Base-by-base conservation (phyloP, 305 asterid genomes). In the Fraxinus floribunda region DNA sequence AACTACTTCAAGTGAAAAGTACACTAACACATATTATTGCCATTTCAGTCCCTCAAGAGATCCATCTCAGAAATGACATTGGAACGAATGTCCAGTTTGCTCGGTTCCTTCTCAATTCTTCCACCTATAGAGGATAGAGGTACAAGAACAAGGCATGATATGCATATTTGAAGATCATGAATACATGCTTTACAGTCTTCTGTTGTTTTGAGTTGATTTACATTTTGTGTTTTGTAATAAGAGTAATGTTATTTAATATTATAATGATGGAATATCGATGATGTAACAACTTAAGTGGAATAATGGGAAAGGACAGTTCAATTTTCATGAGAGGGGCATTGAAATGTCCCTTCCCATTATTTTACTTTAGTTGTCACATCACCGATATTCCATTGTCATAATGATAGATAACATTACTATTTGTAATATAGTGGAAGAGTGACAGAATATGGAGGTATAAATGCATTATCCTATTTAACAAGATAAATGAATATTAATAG, bases 11-110 rank as follows among this genome's bases (percentile, higher is more conserved):
- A 55, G 49, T 80, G 84, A 81, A 73, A 72, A 60, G 57, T 36
- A 22, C 49, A 36, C 84, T 86, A 49, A 86, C 78, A 44, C 77
- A 72, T 75, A 35, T 68, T 75, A 81, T 85, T 82, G 68, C 77
- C 78, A 77, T 35, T 87, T 80, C 86, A 95, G 99, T 77, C 85
- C 78, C 85, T 90, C 85, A 88, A 87, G 87, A 90, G 93, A 89
- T 92, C 98, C 11, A 76, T 91, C 89, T 93, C 99, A 60, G 99
- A 95, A 89, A 84, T 82, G 82, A 91, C 97, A 15, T 79, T 95
- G 78, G 95, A 90, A 70, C 90, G 89, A 77, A 81, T 94, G 89
- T 92, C 99, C 86, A 88, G 90, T 86, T 86, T 93, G 75, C 80
- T 94, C 60, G 91, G 97, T 71, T 92, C 97, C 72, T 89, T 93